Evolutionary conservation across 2,329 filamentous ascomycete genomes (phyloP), one percentile per base, ranked within the genome.

Genomic region (Monosporascus sp.): DNA sequence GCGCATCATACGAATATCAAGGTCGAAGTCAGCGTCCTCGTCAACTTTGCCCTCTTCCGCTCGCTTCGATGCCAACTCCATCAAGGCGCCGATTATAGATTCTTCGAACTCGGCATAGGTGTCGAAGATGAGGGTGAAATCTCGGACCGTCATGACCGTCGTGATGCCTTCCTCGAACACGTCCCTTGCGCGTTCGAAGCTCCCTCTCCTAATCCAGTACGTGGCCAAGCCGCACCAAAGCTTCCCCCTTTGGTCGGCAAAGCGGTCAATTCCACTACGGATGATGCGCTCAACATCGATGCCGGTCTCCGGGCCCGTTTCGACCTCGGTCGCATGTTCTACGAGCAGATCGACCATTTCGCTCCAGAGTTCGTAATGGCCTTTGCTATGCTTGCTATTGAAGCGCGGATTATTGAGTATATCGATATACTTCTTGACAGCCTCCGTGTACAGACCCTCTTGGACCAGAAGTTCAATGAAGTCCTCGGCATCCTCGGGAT

Each of bases 31-130:
- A 11, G 91, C 89, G 57, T 91, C 85, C 58, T 93, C 85, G 63
- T 97, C 87, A 2, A 86, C 70, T 45, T 84, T 79, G 11, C 87
- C 89, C 64, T 91, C 89, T 50, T 90, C 87, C n/a, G 90, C 85
- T 44, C 92, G 86, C 48, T 75, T 73, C 6, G 90, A 88, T 1
- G 92, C 92, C 51, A 89, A 82, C 63, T 97, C 92, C 85, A 99
- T 95, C 62, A 97, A 78, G 47, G 87, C 87, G 15, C 89, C 87
- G 58, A 97, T 96, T 60, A 97, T 87, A 0, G 92, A 93, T 72
- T 99, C 95, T 70, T 99, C 94, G 57, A 97, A 97, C 70, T 99
- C 94, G 35, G 89, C 87, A 65, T 97, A 99, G 0, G 92, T 89
- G 70, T 99, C 94, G 63, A 99, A 99, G 46, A 97, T 87, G 52